These are phyloP conservation scores for Detonula confervacea DNA, from an alignment of 352 stramenopile species.

Conservation along the genomic window DNA sequence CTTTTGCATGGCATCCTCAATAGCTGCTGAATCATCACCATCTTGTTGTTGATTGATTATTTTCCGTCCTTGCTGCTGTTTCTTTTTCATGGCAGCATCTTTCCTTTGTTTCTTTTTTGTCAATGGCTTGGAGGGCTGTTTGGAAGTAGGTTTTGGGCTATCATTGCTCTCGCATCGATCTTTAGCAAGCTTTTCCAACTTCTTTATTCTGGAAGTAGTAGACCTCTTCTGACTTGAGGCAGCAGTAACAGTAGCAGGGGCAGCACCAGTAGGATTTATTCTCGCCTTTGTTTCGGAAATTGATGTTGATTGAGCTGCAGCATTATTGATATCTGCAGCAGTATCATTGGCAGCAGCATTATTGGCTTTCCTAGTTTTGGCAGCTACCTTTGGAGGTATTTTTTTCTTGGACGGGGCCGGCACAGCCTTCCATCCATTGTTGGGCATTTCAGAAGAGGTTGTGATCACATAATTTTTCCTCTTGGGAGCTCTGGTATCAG, in stretches of 20 bases:
- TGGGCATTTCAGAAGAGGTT: no score
- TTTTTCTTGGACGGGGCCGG: background rate
- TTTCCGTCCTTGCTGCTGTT: background rate
- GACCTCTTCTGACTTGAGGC: background rate
- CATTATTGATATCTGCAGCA: background rate
- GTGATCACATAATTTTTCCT: no score
- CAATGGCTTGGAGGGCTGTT: no score
- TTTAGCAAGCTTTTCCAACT: no score
- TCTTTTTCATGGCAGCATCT: background rate
- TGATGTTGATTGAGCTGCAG: background rate
- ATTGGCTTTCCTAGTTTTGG: conserved; percentile 1
- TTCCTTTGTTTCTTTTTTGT: no score
- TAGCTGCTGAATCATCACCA: no score
- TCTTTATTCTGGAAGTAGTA: background rate
- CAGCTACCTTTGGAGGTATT: background rate
- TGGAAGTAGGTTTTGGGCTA: no score
- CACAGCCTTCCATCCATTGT: background rate
- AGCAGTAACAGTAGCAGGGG: no score
- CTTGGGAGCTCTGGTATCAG: no score
- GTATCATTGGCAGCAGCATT: background rate
- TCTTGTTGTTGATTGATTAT: background rate
- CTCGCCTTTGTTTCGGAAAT: background rate
- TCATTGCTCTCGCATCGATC: no score
- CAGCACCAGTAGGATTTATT: background rate
- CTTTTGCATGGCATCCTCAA: background rate